Evolutionary conservation across 2,329 filamentous ascomycete species (phyloP).

Genomic region (Trichoderma polysporum): DNA sequence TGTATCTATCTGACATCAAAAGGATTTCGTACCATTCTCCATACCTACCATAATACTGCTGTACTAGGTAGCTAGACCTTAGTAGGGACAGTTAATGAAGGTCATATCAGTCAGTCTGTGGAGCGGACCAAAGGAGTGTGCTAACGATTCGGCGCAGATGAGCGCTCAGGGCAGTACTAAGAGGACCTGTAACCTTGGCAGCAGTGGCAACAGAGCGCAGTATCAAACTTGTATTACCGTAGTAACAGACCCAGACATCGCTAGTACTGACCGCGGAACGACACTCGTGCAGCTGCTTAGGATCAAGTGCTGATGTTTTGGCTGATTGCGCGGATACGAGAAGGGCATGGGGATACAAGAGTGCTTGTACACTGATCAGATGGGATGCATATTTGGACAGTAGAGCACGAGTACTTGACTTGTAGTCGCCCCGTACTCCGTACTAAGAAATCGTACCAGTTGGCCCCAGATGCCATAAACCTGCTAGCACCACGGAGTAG

Average conservation of each 20-base stretch:
- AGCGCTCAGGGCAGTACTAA: conserved; percentile 1
- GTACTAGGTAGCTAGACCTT: not conserved
- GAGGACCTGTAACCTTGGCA: not conserved
- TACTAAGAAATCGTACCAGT: not conserved
- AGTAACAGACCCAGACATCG: not conserved
- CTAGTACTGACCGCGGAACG: not conserved
- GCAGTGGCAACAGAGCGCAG: not conserved
- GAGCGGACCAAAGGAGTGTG: conserved; percentile 2
- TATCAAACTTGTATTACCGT: not conserved
- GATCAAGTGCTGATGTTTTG: not conserved
- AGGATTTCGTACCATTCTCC: too few species aligned
- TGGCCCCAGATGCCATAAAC: conserved; percentile 7
- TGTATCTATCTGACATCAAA: too few species aligned
- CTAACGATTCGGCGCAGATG: conserved; percentile 17
- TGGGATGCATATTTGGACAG: not conserved
- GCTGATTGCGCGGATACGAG: not conserved
- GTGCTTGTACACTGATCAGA: not conserved
- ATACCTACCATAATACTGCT: not conserved
- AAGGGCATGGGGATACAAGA: not conserved
- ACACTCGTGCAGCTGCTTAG: not conserved
- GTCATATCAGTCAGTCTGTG: not conserved
- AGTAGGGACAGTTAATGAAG: not conserved
- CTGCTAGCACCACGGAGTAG: conserved; percentile 13
- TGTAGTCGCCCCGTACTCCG: not conserved
- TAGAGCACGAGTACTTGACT: not conserved